phyloP scores from a whole-genome alignment of 805 yeast genomes.

The Ogataea neopini region DNA sequence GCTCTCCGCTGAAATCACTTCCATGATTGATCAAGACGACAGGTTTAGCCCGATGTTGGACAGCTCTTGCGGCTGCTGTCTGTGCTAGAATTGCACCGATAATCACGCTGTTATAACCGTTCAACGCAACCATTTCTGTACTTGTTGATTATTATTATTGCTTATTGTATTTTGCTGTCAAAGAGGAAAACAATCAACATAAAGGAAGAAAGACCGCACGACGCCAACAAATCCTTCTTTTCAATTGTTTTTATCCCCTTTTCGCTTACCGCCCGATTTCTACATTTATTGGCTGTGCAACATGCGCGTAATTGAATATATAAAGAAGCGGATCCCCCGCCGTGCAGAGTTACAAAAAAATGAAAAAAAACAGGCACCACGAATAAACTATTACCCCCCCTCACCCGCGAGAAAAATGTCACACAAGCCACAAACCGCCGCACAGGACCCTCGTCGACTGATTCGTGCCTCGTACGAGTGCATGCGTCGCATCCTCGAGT shows the following conservation, averaged over 20 bases:
- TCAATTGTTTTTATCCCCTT: background rate
- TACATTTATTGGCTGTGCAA: background rate
- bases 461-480: constrained; percentile 33
- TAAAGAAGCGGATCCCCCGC: constrained; percentile 1
- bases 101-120: background rate
- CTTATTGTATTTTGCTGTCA: background rate
- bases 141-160: constrained; percentile 1
- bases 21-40: constrained; percentile 3
- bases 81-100: constrained; percentile 9
- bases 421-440: constrained; percentile 1
- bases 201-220: background rate
- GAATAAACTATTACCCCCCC: background rate
- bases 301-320: background rate
- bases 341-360: background rate
- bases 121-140: background rate
- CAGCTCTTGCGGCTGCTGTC: constrained; percentile 7
- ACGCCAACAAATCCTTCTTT: background rate
- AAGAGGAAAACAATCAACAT: background rate
- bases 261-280: background rate
- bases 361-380: background rate
- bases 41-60: constrained; percentile 13
- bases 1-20: background rate
- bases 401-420: background rate
- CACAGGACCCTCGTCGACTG: constrained; percentile 26
- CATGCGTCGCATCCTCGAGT: constrained; percentile 34